Conservation (phyloP, 192 early-diverging fungal genomes). For the Podila horticola region DNA sequence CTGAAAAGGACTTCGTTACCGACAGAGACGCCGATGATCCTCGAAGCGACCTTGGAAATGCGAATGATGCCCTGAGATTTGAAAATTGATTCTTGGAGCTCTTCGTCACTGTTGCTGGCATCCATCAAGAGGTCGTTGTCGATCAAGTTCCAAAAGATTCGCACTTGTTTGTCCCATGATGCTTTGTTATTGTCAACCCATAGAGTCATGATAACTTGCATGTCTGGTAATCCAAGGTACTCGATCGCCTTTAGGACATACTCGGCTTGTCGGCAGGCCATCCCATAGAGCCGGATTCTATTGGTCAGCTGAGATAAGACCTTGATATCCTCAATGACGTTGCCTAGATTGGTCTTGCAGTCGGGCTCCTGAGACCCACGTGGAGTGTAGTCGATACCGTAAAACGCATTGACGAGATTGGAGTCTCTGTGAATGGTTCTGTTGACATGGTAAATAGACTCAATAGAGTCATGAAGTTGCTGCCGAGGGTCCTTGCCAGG, state of each 20-base stretch:
- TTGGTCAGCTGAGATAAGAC: slow-evolving; percentile 64
- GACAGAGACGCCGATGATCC: slow-evolving; percentile 65
- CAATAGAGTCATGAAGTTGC: slow-evolving; percentile 16
- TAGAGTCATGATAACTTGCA: slow-evolving; percentile 69
- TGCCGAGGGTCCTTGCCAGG: background rate
- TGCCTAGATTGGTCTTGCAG: slow-evolving; percentile 61
- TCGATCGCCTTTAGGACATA: slow-evolving; percentile 70
- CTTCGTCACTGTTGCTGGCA: slow-evolving; percentile 25
- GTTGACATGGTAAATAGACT: slow-evolving; percentile 43
- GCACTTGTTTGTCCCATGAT: slow-evolving; percentile 49
- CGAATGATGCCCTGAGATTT: slow-evolving; percentile 36
- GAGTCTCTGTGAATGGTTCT: slow-evolving; percentile 44
- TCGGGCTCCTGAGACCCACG: slow-evolving; percentile 64
- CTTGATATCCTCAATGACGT: slow-evolving; percentile 68
- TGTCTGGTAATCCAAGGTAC: slow-evolving; percentile 56
- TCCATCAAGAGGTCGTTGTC: slow-evolving; percentile 21
- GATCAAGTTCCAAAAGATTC: slow-evolving; percentile 33
- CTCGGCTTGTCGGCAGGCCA: slow-evolving; percentile 73
- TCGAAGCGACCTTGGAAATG: slow-evolving; percentile 50
- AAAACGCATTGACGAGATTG: slow-evolving; percentile 50
- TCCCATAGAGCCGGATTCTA: slow-evolving; percentile 69
- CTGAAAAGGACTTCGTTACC: slow-evolving; percentile 74
- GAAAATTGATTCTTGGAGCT: slow-evolving; percentile 43
- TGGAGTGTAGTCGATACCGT: slow-evolving; percentile 71
- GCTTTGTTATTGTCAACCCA: slow-evolving; percentile 67